Conservation (phyloP, 1,284 basidiomycete genomes). For the Pholiota adiposa region DNA sequence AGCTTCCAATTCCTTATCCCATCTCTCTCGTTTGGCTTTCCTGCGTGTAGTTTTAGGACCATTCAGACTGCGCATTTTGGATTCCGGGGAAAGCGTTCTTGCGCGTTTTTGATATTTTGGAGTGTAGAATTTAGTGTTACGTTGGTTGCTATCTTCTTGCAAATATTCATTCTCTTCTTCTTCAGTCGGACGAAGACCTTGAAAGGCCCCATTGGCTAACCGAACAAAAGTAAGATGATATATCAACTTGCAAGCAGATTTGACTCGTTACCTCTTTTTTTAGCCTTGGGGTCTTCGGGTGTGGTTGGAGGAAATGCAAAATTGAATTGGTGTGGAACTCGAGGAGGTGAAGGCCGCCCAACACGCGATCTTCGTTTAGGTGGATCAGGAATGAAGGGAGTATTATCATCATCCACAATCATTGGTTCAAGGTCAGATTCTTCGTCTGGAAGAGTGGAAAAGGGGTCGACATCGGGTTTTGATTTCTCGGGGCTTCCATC, state of each 20-base stretch:
- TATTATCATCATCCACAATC: constrained; percentile 49
- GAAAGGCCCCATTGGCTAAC: constrained; percentile 36
- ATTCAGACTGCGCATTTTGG: constrained; percentile 41
- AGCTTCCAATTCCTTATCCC: constrained; percentile 40
- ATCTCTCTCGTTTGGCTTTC: constrained; percentile 41
- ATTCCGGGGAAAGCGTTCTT: constrained; percentile 48
- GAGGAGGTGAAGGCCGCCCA: constrained; percentile 11
- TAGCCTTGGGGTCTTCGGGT: constrained; percentile 13
- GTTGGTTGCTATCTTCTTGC: constrained; percentile 30
- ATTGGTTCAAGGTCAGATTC: constrained; percentile 39
- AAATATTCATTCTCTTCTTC: constrained; percentile 33
- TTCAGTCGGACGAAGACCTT: constrained; percentile 32
- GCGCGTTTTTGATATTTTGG: constrained; percentile 48
- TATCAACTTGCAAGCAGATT: neutral
- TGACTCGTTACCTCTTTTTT: constrained; percentile 26
- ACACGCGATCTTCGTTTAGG: constrained; percentile 1
- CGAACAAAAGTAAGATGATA: constrained; percentile 19
- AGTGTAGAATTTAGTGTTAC: constrained; percentile 36
- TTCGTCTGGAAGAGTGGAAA: constrained; percentile 5
- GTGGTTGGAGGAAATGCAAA: constrained; percentile 10
- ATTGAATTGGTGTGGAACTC: constrained; percentile 13
- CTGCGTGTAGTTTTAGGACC: constrained; percentile 41
- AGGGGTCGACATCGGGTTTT: neutral
- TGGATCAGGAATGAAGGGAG: constrained; percentile 2
- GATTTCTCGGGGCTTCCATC: constrained; percentile 16